Evolutionary conservation across 2,329 filamentous ascomycete species (phyloP), one percentile per base, ranked within the genome.

Genomic region (Curvularia lunata): DNA sequence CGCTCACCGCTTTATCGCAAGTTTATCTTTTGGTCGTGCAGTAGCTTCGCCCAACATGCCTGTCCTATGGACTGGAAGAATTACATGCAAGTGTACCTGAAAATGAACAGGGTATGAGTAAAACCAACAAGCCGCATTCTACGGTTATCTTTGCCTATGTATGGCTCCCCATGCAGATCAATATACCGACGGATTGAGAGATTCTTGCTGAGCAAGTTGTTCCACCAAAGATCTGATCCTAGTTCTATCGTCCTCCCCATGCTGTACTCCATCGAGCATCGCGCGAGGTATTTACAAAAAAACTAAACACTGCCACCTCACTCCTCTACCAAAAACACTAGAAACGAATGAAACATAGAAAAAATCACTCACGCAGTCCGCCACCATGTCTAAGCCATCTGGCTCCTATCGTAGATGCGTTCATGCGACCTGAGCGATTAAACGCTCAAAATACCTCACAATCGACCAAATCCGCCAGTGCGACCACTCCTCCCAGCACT

Each of bases 21-120:
- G 32, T 48, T 59, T 52, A 52, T 59, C 53, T 59, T 32, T 43
- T 43, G 45, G n/a, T 21, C 37, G 8, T 46, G 46, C 40, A 48
- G 34, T 48, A 32, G 19, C 52, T 30, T 47, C 30, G 40, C 37
- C 48, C 49, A 52, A 23, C 56, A 53, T 54, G 57, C 59, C 34
- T 52, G 54, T 54, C 28, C 49, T 56, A 32, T 40, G 40, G 37
- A 37, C 30, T 47, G 34, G 32, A 25, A 42, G 21, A 48, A 43
- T 42, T 37, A 25, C 32, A 48, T 52, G 54, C 54, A 52, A 25
- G 32, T 34, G 54, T 56, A 52, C 34, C 42, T 48, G 48, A 56
- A 37, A n/a, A 54, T 10, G 30, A 38, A 8, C 37, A 46, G 19
- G 43, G 43, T 46, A 46, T 30, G 25, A n/a, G 25, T 19, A 8